Conservation (phyloP, 1,139 yeast genomes). For the Suhomyces wounanorum region DNA sequence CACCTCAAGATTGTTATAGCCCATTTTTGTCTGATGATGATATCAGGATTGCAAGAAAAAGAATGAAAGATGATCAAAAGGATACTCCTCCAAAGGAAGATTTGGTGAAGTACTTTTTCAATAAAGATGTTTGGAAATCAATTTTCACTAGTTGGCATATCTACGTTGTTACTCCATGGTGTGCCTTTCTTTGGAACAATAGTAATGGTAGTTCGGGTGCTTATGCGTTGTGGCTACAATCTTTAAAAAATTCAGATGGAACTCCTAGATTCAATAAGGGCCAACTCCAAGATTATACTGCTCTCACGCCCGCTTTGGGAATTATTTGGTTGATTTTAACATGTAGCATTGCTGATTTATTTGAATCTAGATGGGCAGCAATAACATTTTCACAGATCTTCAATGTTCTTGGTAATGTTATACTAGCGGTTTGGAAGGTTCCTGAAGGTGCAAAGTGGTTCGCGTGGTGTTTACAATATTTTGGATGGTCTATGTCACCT, state of each 20-base stretch:
- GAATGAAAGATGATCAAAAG: constrained; percentile 48
- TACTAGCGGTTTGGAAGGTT: constrained; percentile 50
- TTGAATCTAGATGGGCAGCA: constrained; percentile 57
- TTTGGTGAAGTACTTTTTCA: constrained; percentile 26
- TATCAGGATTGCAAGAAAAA: constrained; percentile 55
- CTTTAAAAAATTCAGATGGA: constrained; percentile 28
- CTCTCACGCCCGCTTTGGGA: constrained; percentile 56
- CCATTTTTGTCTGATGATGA: constrained; percentile 62
- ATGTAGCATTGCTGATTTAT: constrained; percentile 49
- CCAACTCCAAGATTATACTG: constrained; percentile 37
- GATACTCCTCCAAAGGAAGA: constrained; percentile 29
- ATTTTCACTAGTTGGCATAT: constrained; percentile 30
- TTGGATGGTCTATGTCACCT: constrained; percentile 52
- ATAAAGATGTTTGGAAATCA: constrained; percentile 23
- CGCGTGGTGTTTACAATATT: constrained; percentile 45
- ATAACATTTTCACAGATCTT: constrained; percentile 52
- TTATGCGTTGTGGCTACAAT: constrained; percentile 40
- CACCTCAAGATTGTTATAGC: constrained; percentile 59
- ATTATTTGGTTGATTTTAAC: constrained; percentile 46
- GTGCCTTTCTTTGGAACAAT: constrained; percentile 31
- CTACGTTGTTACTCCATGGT: constrained; percentile 24
- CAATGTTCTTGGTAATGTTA: constrained; percentile 38
- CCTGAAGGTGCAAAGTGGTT: constrained; percentile 49
- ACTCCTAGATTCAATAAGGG: constrained; percentile 29
- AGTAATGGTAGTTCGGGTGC: constrained; percentile 50